Evolutionary conservation across 2,329 filamentous ascomycete species (phyloP).

Genomic region (Beauveria sp.): DNA sequence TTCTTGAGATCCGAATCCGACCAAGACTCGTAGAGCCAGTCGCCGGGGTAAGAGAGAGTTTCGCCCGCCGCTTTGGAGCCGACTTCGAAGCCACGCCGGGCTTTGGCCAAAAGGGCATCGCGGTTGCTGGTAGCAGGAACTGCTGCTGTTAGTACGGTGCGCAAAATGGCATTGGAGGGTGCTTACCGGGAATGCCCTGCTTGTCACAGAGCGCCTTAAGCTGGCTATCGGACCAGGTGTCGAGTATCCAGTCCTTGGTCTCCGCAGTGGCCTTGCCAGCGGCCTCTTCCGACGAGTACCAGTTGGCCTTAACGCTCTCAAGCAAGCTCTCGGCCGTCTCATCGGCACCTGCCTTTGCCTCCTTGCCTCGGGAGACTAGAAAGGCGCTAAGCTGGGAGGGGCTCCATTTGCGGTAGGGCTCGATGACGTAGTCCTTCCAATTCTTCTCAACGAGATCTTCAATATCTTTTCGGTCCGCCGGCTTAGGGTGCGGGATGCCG

Average conservation of each 20-base stretch:
- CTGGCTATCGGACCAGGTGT: slow-evolving; percentile 90
- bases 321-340: slow-evolving; percentile 62
- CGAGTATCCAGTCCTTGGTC: slow-evolving; percentile 87
- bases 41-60: slow-evolving; percentile 77
- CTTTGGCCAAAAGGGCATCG: slow-evolving; percentile 70
- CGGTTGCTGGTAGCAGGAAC: slow-evolving; percentile 81
- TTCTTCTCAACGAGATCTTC: slow-evolving; percentile 82
- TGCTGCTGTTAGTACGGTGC: slow-evolving; percentile 16
- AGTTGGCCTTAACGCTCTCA: slow-evolving; percentile 61
- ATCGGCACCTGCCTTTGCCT: slow-evolving; percentile 59
- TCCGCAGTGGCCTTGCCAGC: slow-evolving; percentile 62
- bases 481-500: slow-evolving; percentile 80
- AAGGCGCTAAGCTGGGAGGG: slow-evolving; percentile 59
- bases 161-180: background rate
- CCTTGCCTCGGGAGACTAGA: slow-evolving; percentile 61
- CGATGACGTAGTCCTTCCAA: slow-evolving; percentile 72
- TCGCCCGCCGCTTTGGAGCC: slow-evolving; percentile 69
- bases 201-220: slow-evolving; percentile 89
- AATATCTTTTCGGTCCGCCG: slow-evolving; percentile 90
- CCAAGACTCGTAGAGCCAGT: slow-evolving; percentile 92
- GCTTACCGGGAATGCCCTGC: slow-evolving; percentile 65
- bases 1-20: slow-evolving; percentile 88
- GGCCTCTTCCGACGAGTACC: slow-evolving; percentile 74
- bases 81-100: slow-evolving; percentile 73
- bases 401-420: slow-evolving; percentile 74